These are phyloP conservation scores for Schwanniomyces yamadae DNA, from an alignment of 805 yeast species.

Conservation along the genomic window DNA sequence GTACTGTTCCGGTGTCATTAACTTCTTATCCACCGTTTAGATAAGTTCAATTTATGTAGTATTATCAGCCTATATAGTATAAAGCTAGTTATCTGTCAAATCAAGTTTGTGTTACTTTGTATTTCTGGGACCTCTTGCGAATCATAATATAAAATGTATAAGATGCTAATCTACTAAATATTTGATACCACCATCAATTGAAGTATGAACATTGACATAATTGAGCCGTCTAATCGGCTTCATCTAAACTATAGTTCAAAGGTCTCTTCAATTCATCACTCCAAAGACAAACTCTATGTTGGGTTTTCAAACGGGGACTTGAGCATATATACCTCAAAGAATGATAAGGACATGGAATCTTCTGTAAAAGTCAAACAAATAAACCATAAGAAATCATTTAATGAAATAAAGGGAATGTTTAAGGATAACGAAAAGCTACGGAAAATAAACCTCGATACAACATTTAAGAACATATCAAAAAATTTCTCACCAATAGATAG, in stretches of 20 bases:
- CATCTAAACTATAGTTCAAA: conserved; percentile 21
- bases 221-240: conserved; percentile 36
- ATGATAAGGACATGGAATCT: conserved; percentile 10
- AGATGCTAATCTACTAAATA: too few relatives aligned
- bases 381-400: conserved; percentile 20
- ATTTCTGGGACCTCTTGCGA: not conserved
- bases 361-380: too few relatives aligned
- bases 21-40: conserved; percentile 51
- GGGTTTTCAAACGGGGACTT: conserved; percentile 40
- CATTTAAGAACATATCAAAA: conserved; percentile 19
- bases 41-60: not conserved
- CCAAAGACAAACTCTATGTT: conserved; percentile 21
- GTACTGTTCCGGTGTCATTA: conserved; percentile 78
- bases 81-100: not conserved
- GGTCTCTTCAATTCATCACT: conserved; percentile 24
- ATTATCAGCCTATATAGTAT: not conserved
- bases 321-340: conserved; percentile 19
- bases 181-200: too few relatives aligned
- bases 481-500: conserved; percentile 17
- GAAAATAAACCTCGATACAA: conserved; percentile 17
- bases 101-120: too few relatives aligned
- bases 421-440: conserved; percentile 18
- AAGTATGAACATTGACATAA: conserved; percentile 42
- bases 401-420: conserved; percentile 21
- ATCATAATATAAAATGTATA: not conserved